Conservation (phyloP, 805 yeast species). For the Saturnispora dispora region DNA sequence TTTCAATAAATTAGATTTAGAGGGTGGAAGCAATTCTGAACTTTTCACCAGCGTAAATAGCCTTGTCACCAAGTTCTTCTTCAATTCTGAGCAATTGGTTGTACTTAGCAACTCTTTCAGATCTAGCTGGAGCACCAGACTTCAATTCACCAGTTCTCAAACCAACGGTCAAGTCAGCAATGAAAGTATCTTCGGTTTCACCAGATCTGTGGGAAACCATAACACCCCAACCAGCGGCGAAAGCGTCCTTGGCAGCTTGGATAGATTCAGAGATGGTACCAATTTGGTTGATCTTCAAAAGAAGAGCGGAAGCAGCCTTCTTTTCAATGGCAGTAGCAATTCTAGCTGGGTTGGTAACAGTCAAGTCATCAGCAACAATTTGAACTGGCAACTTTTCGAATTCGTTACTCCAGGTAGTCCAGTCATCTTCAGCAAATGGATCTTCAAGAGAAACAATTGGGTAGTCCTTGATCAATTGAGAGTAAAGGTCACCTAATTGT, state of each 20-base stretch:
- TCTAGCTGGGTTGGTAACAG: slow-evolving; percentile 95
- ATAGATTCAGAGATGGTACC: slow-evolving; percentile 95
- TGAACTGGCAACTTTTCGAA: slow-evolving; percentile 67
- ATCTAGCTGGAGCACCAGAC: slow-evolving; percentile 99
- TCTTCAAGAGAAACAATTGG: slow-evolving; percentile 98
- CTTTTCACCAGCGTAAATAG: slow-evolving; percentile 86
- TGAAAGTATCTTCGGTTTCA: slow-evolving; percentile 98
- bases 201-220: slow-evolving; percentile 99
- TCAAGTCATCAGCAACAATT: slow-evolving; percentile 96
- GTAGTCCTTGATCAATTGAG: slow-evolving; percentile 71
- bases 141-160: slow-evolving; percentile 97
- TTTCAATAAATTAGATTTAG: slow-evolving; percentile 13
- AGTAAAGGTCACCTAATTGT: slow-evolving; percentile 81
- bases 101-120: slow-evolving; percentile 98
- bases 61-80: slow-evolving; percentile 97
- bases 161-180: slow-evolving; percentile 97
- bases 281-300: slow-evolving; percentile 97
- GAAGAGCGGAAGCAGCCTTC: slow-evolving; percentile 91
- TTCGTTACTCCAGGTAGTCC: slow-evolving; percentile 96
- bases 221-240: slow-evolving; percentile 97
- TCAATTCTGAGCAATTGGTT: slow-evolving; percentile 98
- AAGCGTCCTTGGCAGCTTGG: slow-evolving; percentile 92
- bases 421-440: slow-evolving; percentile 99
- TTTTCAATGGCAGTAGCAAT: slow-evolving; percentile 91
- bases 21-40: slow-evolving; percentile 53